phyloP scores from a whole-genome alignment of 306 rosid species.

The Morella rubra region DNA sequence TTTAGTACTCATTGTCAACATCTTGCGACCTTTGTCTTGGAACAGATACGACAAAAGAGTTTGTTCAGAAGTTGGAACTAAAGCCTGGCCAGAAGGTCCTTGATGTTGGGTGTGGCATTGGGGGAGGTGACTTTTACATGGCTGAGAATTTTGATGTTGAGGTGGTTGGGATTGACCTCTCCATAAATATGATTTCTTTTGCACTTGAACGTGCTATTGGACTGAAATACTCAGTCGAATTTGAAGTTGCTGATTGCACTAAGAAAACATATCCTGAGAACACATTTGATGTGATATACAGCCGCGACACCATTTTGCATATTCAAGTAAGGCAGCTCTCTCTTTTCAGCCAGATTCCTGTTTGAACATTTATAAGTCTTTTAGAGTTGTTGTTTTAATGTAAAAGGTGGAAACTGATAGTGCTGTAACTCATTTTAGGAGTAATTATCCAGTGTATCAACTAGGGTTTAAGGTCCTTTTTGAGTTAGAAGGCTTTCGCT shows the following conservation, averaged over 20 bases:
- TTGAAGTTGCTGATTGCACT: slow-evolving; percentile 92
- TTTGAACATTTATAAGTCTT: slow-evolving; percentile 11
- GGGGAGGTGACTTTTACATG: slow-evolving; percentile 97
- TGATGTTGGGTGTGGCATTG: slow-evolving; percentile 97
- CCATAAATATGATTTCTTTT: slow-evolving; percentile 86
- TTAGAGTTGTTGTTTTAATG: not conserved
- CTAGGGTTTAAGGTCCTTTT: not conserved
- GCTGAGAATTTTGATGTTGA: slow-evolving; percentile 76
- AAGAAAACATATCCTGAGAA: slow-evolving; percentile 63
- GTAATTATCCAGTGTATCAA: not conserved
- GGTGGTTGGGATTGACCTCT: slow-evolving; percentile 89
- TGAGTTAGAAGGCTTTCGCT: not conserved
- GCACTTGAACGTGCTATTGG: slow-evolving; percentile 90
- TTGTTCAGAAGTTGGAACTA: slow-evolving; percentile 76
- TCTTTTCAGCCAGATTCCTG: not conserved
- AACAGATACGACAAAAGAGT: slow-evolving; percentile 83
- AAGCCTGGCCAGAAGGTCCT: slow-evolving; percentile 79
- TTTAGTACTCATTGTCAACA: not conserved
- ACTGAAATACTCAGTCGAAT: slow-evolving; percentile 68
- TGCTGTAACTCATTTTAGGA: not conserved
- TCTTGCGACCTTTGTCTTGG: slow-evolving; percentile 15
- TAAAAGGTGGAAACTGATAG: not conserved
- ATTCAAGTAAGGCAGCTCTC: slow-evolving; percentile 57
- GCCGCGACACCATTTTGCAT: slow-evolving; percentile 85
- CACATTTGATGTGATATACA: slow-evolving; percentile 77